Evolutionary conservation across 2,329 filamentous ascomycete genomes (phyloP), one percentile per base, ranked within the genome.

Genomic region (Cytospora paraplurivora): DNA sequence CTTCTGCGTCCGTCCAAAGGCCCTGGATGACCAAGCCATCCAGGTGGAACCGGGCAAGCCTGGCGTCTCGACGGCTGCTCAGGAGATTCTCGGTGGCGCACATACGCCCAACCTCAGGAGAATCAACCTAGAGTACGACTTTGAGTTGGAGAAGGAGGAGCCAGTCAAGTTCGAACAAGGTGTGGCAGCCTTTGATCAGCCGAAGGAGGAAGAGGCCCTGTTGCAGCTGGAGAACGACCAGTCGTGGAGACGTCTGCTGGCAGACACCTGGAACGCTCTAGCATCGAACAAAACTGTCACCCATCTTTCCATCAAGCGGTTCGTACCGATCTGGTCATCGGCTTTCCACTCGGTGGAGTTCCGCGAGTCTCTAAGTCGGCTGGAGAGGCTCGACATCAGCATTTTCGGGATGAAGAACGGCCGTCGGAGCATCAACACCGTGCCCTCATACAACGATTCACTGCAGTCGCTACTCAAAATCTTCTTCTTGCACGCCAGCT

Each of bases 391-490:
- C 21, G 52, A 66, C 27, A 54, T 66, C 38, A 56, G 53, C 33
- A 56, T 66, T 32, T 58, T 59, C 6, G 64, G 61, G 32, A 59
- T 59, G 12, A 60, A 58, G 47, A 66, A 55, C n/a, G 64, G 64
- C 38, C 56, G 63, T 34, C 61, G 64, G 5, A 55, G 61, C 49
- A 64, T 66, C 57, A 66, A 66, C 57, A 66, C 64, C 4, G 61
- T 66, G 7, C 38, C 64, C n/a, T 33, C 64, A 10, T 66, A 66
- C 34, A 59, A 59, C 60, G 63, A 63, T 55, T 62, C 64, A 2
- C 51, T 66, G 17, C 64, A 66, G 49, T 64, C 64, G 15, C 59
- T 64, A 17, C 54, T 66, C n/a, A 66, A 66, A 54, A 50, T 64
- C 1, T 56, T 64, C 57, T 66, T 66, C 41, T 50, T 64, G n/a